phyloP scores from a whole-genome alignment of 2,329 filamentous ascomycete species.

The Anthostomella pinea region DNA sequence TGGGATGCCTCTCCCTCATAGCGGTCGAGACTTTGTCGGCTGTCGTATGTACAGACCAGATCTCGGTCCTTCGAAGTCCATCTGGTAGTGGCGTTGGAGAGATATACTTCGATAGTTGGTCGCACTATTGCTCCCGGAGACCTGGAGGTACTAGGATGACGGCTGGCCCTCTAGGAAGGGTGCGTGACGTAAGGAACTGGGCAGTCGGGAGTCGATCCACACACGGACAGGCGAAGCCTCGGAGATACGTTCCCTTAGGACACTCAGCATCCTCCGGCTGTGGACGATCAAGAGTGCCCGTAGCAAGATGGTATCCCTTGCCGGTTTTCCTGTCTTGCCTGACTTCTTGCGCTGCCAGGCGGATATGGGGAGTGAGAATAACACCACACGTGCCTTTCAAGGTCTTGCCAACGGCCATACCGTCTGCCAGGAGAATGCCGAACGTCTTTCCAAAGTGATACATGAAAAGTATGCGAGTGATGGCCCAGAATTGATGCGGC shows the following conservation, averaged over 20 bases:
- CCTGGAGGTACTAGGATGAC: not conserved
- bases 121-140: not conserved
- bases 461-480: constrained; percentile 1
- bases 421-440: constrained; percentile 1
- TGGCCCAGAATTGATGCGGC: not conserved
- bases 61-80: not conserved
- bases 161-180: not conserved
- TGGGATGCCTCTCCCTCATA: not conserved
- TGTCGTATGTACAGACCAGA: not conserved
- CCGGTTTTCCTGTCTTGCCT: not conserved
- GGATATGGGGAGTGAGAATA: constrained; percentile 1
- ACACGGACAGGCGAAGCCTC: constrained; percentile 1
- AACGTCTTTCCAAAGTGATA: constrained; percentile 1
- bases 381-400: not conserved
- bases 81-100: not conserved
- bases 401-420: constrained; percentile 2
- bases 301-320: not conserved
- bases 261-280: not conserved
- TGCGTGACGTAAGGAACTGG: not conserved
- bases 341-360: constrained; percentile 1
- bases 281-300: not conserved
- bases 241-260: not conserved
- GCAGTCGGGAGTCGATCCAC: constrained; percentile 1
- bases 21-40: not conserved
- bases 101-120: not conserved